Evolutionary conservation across 768 basidiomycete species (phyloP), one percentile per base, ranked within the genome.

Genomic region (Artomyces pyxidatus): DNA sequence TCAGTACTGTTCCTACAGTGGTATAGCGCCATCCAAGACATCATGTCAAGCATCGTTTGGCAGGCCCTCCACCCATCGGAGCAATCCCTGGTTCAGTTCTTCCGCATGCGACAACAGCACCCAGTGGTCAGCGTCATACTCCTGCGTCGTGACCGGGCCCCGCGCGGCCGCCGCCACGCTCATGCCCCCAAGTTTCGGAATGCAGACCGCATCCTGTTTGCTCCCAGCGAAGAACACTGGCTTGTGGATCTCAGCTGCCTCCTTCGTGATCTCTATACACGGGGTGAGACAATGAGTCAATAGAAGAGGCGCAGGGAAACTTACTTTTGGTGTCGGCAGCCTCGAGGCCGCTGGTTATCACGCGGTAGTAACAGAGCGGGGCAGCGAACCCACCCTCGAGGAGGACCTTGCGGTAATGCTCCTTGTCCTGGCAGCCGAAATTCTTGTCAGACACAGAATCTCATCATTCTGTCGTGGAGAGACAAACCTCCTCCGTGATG

Each of bases 81-180:
- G 51, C 32, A 72, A 63, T n/a, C 59, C 63, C 6, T 53, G 48
- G 41, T 71, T 74, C 27, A 71, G 55, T 30, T 62, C 59, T 17
- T 66, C 63, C 0, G 67, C 58, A 23, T 55, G 59, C 43, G 67
- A 66, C 53, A 73, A 45, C 4, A 62, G 61, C 8, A 62, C 53
- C 67, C 69, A 75, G 47, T 74, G 73, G 1, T 65, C 68, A 3
- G 61, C 55, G 27, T 70, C 65, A 23, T 68, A 66, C 45, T 65
- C 66, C 45, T 52, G 59, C 8, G 63, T 50, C 11, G 65, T 66
- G 39, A 58, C 47, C 37, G 59, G 56, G 39, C 60, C 61, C 30
- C 51, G 50, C 7, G 64, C 62, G 50, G 62, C 59, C 47, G 63
- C 55, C 49, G 62, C 48, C 10, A 68, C 62, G 26, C 46, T 45